Conservation (phyloP, 2,329 filamentous ascomycete genomes). For the Alternaria burnsii region DNA sequence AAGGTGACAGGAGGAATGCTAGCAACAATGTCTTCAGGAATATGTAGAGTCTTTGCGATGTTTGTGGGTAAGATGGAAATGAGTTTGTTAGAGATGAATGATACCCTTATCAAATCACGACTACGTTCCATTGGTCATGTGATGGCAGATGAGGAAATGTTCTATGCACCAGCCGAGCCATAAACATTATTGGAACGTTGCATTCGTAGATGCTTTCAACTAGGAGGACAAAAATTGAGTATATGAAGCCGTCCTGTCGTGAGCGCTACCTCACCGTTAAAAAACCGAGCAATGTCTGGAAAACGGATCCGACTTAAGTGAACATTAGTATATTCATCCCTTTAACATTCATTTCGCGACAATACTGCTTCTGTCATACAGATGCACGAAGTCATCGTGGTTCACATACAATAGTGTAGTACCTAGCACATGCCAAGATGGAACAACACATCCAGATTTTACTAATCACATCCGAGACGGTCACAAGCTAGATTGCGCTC, state of each 20-base stretch:
- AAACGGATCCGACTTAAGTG: too few species aligned
- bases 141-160: fast-evolving
- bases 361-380: fast-evolving
- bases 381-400: background rate
- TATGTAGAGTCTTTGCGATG: constrained; percentile 56
- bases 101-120: constrained; percentile 6
- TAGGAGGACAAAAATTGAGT: too few species aligned
- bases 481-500: background rate
- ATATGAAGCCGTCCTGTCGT: fast-evolving
- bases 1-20: constrained; percentile 71
- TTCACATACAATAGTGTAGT: too few species aligned
- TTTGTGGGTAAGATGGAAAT: background rate
- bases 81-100: background rate
- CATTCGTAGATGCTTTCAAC: too few species aligned
- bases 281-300: too few species aligned
- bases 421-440: background rate
- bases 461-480: background rate
- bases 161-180: too few species aligned
- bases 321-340: too few species aligned
- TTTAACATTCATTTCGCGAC: too few species aligned
- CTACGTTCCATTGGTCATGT: background rate
- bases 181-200: background rate
- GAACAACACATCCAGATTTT: background rate
- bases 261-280: fast-evolving
- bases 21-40: constrained; percentile 78